Base-by-base conservation (phyloP, 495 filamentous ascomycete genomes). In the Podospora pseudoanserina region DNA sequence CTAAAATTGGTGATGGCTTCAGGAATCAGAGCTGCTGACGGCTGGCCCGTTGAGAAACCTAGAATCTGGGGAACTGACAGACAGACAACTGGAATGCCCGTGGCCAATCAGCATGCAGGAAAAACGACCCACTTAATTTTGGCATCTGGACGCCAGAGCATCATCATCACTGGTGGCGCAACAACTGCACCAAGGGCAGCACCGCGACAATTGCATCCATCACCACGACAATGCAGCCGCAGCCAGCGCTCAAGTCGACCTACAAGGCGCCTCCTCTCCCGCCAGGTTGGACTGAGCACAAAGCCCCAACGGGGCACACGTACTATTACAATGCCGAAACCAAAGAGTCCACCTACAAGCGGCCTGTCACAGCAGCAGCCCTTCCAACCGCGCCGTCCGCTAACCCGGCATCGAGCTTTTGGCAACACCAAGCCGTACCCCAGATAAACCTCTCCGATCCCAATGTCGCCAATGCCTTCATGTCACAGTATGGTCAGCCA, bases 301-400 rank as follows among this genome's bases (percentile, higher is more conserved):
- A 90, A 82, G 92, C 94, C 67, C 93, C 93, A 18, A 89, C 91
- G 66, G 93, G 94, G 5, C 93, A 96, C 74, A 83, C 86, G 16
- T 97, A 96, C 79, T 97, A 94, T 76, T 95, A 96, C 80, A 91
- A 97, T 80, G 81, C 88, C n/a, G 78, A 84, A 34, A 97, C 92
- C 0, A 94, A 96, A 74, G 81, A 91, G 75, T 97, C 94, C 1
- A 97, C 93, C 54, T 97, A 97, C 75, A 89, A 85, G 20, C 86
- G 91, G 60, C 93, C 93, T 5, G 75, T 77, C 66, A 72, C 77
- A 5, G 63, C 79, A 34, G 68, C 74, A 53, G 54, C 77, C 28
- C 65, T 74, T 30, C 73, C 80, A 27, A 70, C 72, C 19, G 66
- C 79, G 44, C 28, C 76, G 3, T 18, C 63, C 15, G 23, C 60